Evolutionary conservation across 139 green algal species (phyloP).

Genomic region (Yamagishiella unicocca): DNA sequence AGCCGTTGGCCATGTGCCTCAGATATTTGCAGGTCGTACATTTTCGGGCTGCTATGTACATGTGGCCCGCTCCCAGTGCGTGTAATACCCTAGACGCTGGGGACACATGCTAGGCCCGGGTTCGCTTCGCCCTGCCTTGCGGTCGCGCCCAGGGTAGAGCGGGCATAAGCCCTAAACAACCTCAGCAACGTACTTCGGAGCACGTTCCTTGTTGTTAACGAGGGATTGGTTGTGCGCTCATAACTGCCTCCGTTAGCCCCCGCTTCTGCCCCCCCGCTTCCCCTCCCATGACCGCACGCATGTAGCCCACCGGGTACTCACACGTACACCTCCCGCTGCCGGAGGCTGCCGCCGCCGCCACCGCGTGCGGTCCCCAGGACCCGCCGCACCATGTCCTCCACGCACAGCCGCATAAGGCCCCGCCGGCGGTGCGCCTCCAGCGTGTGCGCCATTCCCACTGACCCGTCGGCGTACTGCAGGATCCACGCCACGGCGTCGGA

Average conservation of each 20-base stretch:
- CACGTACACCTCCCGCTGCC: background rate
- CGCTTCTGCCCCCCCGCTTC: background rate
- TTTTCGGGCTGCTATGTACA: no score
- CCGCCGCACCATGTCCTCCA: background rate
- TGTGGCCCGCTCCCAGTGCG: no score
- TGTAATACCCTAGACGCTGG: no score
- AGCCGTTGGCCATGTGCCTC: no score
- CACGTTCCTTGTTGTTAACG: no score
- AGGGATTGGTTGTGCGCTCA: background rate
- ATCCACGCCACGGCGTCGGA: constrained; percentile 32
- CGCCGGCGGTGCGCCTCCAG: constrained; percentile 27
- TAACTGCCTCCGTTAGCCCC: background rate
- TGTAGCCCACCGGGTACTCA: background rate
- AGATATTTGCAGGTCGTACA: no score
- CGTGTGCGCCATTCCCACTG: constrained; percentile 40
- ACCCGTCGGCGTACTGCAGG: constrained; percentile 42
- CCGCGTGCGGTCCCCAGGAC: background rate
- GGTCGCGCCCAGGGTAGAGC: background rate
- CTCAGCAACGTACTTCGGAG: background rate
- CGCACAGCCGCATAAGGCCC: constrained; percentile 7
- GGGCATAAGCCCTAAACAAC: background rate
- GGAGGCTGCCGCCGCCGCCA: background rate
- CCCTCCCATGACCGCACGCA: background rate
- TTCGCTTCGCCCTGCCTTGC: no score
- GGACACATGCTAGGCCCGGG: no score